Conservation (phyloP, 306 rosid genomes). For the Lathyrus oleraceus region DNA sequence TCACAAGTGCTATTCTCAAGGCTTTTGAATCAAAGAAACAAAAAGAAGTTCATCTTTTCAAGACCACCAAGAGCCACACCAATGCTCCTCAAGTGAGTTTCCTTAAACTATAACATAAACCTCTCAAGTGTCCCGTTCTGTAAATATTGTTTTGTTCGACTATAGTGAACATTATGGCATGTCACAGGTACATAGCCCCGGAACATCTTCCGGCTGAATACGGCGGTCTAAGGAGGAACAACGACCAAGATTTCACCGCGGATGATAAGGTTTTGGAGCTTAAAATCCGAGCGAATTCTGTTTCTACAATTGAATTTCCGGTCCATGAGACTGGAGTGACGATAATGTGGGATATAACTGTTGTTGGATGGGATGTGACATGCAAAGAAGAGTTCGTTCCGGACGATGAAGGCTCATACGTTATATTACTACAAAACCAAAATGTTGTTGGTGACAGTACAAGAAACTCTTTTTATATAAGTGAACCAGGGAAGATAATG, state of each 20-base stretch:
- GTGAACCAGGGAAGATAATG: slow-evolving; percentile 79
- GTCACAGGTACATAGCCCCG: slow-evolving; percentile 61
- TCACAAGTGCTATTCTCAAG: slow-evolving; percentile 54
- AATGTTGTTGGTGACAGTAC: slow-evolving; percentile 54
- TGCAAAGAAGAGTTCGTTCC: slow-evolving; percentile 93
- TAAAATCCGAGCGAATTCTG: slow-evolving; percentile 47
- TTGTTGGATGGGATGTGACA: slow-evolving; percentile 82
- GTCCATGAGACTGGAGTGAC: slow-evolving; percentile 67
- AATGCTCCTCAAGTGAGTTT: slow-evolving; percentile 77
- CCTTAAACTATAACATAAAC: not conserved
- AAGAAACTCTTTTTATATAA: slow-evolving; percentile 77
- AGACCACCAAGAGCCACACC: slow-evolving; percentile 58
- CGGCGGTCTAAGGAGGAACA: slow-evolving; percentile 81
- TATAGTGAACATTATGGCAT: slow-evolving; percentile 2
- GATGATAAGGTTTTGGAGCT: slow-evolving; percentile 54
- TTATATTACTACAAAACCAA: slow-evolving; percentile 62
- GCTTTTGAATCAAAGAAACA: slow-evolving; percentile 52
- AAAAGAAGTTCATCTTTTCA: slow-evolving; percentile 59
- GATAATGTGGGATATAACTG: slow-evolving; percentile 75
- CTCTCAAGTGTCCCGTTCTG: not conserved
- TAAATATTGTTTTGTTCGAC: slow-evolving; percentile 8
- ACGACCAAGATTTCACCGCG: slow-evolving; percentile 58
- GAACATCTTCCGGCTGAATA: slow-evolving; percentile 72
- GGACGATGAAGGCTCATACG: slow-evolving; percentile 86
- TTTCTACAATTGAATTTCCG: slow-evolving; percentile 54